Evolutionary conservation across 2,329 filamentous ascomycete genomes (phyloP).

Genomic region (Penicillium sp.): DNA sequence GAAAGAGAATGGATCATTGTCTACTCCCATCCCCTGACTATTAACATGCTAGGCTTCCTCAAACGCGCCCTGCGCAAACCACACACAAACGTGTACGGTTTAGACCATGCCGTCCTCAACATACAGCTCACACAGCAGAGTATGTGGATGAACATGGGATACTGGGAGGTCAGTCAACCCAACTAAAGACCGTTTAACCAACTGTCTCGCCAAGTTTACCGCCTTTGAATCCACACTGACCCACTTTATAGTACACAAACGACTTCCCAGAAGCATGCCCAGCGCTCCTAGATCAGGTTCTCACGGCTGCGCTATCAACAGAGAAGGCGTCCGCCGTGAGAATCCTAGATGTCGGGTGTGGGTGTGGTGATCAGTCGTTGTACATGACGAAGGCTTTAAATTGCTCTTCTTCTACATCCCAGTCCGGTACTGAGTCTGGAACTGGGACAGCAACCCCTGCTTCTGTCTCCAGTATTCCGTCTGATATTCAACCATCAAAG

Average conservation of each 20-base stretch:
- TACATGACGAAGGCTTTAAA: slow-evolving; percentile 41
- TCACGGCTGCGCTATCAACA: slow-evolving; percentile 47
- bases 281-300: slow-evolving; percentile 51
- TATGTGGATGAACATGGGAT: slow-evolving; percentile 68
- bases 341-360: slow-evolving; percentile 56
- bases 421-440: background rate
- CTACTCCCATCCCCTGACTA: background rate
- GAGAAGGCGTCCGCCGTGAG: slow-evolving; percentile 10
- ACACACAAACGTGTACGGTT: slow-evolving; percentile 44
- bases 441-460: background rate
- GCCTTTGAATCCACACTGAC: background rate
- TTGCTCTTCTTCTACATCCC: slow-evolving; percentile 6
- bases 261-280: slow-evolving; percentile 51
- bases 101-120: slow-evolving; percentile 60
- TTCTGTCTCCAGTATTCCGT: background rate
- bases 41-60: slow-evolving; percentile 9
- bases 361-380: slow-evolving; percentile 59
- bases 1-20: background rate
- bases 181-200: background rate
- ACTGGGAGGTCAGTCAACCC: slow-evolving; percentile 50
- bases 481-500: background rate
- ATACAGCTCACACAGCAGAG: slow-evolving; percentile 46
- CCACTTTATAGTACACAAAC: slow-evolving; percentile 28
- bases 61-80: slow-evolving; percentile 11
- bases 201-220: background rate